Evolutionary conservation across 164 flowering plant species (phyloP).

Genomic region (Liriodendron chinense): DNA sequence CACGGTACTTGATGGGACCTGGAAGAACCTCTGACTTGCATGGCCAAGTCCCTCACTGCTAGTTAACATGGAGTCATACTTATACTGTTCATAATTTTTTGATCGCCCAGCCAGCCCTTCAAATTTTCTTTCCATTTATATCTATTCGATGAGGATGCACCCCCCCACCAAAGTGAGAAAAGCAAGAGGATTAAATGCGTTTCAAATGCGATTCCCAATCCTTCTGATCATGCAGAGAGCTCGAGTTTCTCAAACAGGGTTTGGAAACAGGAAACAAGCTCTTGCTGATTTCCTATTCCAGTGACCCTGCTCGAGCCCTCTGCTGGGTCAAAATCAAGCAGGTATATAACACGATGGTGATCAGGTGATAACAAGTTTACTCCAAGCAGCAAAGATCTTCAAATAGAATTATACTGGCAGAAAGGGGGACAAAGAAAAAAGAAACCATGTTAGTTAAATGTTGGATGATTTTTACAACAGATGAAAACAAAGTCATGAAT

Average conservation of each 20-base stretch:
- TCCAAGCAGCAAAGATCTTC: background rate
- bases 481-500: background rate
- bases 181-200: background rate
- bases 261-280: slow-evolving; percentile 12
- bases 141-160: slow-evolving; percentile 11
- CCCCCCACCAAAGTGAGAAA: slow-evolving; percentile 12
- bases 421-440: background rate
- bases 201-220: background rate
- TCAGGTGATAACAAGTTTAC: background rate
- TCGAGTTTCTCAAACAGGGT: slow-evolving; percentile 5
- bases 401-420: background rate
- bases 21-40: slow-evolving; percentile 36
- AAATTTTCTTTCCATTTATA: slow-evolving; percentile 37
- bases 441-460: background rate
- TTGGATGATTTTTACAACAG: background rate
- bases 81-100: slow-evolving; percentile 33
- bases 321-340: background rate
- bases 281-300: slow-evolving; percentile 9
- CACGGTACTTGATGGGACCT: slow-evolving; percentile 37
- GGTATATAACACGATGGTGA: too few species aligned
- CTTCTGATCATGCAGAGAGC: background rate
- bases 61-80: slow-evolving; percentile 28
- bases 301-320: slow-evolving; percentile 1
- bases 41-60: slow-evolving; percentile 41
- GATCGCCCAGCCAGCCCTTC: slow-evolving; percentile 34